phyloP scores from a whole-genome alignment of 768 basidiomycete genomes.

The Suillus placidus region DNA sequence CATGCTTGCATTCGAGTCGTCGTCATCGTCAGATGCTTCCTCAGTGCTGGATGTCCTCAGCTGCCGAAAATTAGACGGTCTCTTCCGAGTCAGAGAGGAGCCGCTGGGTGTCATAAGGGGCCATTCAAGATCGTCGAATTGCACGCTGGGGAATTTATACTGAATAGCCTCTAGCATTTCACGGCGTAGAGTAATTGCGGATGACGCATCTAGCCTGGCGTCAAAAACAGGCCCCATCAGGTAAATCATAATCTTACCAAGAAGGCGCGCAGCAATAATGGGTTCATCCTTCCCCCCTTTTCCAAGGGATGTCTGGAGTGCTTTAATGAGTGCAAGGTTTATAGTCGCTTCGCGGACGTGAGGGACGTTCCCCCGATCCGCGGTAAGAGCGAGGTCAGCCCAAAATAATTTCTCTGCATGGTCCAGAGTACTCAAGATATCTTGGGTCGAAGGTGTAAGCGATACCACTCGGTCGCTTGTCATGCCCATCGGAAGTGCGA shows the following conservation, averaged over 20 bases:
- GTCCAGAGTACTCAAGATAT: slow-evolving; percentile 61
- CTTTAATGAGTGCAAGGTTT: slow-evolving; percentile 68
- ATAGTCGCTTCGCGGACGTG: slow-evolving; percentile 76
- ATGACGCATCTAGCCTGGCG: slow-evolving; percentile 59
- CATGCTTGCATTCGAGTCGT: slow-evolving; percentile 38
- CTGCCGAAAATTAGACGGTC: slow-evolving; percentile 17
- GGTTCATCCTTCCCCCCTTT: slow-evolving; percentile 52
- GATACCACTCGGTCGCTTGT: slow-evolving; percentile 44
- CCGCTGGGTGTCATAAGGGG: slow-evolving; percentile 55
- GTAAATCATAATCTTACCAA: slow-evolving; percentile 46
- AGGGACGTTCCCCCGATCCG: slow-evolving; percentile 61
- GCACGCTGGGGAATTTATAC: slow-evolving; percentile 58
- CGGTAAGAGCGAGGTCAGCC: slow-evolving; percentile 58
- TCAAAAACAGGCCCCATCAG: not conserved
- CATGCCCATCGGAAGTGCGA: slow-evolving; percentile 83
- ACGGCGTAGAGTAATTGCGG: slow-evolving; percentile 77
- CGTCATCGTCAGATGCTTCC: slow-evolving; percentile 36
- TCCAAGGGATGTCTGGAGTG: slow-evolving; percentile 83
- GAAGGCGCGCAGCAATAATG: slow-evolving; percentile 58
- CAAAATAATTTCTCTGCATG: slow-evolving; percentile 74
- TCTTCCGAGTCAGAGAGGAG: slow-evolving; percentile 32
- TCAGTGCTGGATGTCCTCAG: slow-evolving; percentile 27
- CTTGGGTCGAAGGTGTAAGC: slow-evolving; percentile 51
- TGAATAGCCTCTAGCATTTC: slow-evolving; percentile 86
- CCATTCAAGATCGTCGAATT: slow-evolving; percentile 75